These are phyloP conservation scores for Mycena latifolia DNA, from an alignment of 768 basidiomycete species.

Conservation along the genomic window DNA sequence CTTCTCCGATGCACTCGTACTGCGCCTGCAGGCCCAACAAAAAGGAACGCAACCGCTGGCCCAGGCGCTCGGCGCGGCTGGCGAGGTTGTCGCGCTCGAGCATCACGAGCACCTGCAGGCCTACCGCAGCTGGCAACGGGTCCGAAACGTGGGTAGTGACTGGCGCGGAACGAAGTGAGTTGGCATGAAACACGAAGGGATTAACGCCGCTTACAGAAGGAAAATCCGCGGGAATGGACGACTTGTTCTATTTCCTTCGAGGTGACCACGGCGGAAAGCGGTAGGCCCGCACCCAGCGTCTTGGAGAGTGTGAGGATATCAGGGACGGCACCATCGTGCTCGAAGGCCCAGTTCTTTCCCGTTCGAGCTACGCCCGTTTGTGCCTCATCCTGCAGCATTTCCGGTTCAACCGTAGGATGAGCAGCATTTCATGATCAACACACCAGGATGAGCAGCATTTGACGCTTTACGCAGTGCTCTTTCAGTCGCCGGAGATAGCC, in stretches of 20 bases:
- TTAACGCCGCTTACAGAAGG: slow-evolving; percentile 33
- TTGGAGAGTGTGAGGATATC: slow-evolving; percentile 39
- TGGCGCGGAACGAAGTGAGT: slow-evolving; percentile 13
- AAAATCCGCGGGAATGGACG: slow-evolving; percentile 36
- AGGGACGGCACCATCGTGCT: slow-evolving; percentile 36
- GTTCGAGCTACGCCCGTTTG: slow-evolving; percentile 40
- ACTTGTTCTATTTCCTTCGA: slow-evolving; percentile 37
- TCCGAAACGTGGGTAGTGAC: slow-evolving; percentile 39
- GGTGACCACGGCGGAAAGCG: too few relatives aligned
- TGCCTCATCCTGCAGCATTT: slow-evolving; percentile 20
- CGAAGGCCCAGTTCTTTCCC: slow-evolving; percentile 40
- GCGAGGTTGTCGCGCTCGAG: slow-evolving; percentile 39
- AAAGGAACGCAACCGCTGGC: slow-evolving; percentile 35
- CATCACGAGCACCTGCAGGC: slow-evolving; percentile 35
- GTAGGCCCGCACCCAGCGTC: slow-evolving; percentile 41
- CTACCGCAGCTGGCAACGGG: slow-evolving; percentile 37
- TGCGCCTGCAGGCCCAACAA: slow-evolving; percentile 35
- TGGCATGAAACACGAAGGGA: neutral
- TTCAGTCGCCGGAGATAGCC: slow-evolving; percentile 37
- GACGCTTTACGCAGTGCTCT: slow-evolving; percentile 34
- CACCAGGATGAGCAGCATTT: slow-evolving; percentile 35
- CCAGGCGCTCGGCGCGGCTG: slow-evolving; percentile 29
- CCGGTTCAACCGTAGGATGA: neutral
- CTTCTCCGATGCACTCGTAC: slow-evolving; percentile 38
- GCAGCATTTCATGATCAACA: neutral